Evolutionary conservation across 75 land plant species (phyloP).

Genomic region (Picea sitchensis): DNA sequence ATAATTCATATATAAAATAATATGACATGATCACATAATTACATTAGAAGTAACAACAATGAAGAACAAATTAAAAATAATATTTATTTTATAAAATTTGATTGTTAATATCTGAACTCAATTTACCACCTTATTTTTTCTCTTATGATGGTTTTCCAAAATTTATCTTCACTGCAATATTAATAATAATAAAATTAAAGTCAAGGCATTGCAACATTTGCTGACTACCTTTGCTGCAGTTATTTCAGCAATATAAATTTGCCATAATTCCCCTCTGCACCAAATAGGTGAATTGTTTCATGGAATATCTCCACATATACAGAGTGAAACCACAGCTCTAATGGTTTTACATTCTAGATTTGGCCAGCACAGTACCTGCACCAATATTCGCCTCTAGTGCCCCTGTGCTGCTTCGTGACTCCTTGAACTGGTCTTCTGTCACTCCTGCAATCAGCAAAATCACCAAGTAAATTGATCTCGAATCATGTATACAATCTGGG

Average conservation of each 20-base stretch:
- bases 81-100: too few relatives aligned
- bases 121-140: too few relatives aligned
- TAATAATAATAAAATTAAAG: not conserved
- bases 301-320: not conserved
- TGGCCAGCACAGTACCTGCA: constrained; percentile 40
- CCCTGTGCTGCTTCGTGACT: constrained; percentile 31
- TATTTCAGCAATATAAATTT: not conserved
- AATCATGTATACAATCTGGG: not conserved
- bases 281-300: not conserved
- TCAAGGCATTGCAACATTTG: not conserved
- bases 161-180: too few relatives aligned
- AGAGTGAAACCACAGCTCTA: not conserved
- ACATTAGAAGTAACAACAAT: too few relatives aligned
- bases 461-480: not conserved
- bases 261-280: not conserved
- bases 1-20: too few relatives aligned
- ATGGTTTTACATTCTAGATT: constrained; percentile 31
- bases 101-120: too few relatives aligned
- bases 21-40: too few relatives aligned
- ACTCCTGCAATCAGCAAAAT: constrained; percentile 52
- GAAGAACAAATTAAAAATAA: too few relatives aligned
- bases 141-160: too few relatives aligned
- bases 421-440: constrained; percentile 89
- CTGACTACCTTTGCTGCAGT: not conserved
- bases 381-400: constrained; percentile 2